Evolutionary conservation across 2,329 filamentous ascomycete species (phyloP).

Genomic region (Fusarium fujikuroi): DNA sequence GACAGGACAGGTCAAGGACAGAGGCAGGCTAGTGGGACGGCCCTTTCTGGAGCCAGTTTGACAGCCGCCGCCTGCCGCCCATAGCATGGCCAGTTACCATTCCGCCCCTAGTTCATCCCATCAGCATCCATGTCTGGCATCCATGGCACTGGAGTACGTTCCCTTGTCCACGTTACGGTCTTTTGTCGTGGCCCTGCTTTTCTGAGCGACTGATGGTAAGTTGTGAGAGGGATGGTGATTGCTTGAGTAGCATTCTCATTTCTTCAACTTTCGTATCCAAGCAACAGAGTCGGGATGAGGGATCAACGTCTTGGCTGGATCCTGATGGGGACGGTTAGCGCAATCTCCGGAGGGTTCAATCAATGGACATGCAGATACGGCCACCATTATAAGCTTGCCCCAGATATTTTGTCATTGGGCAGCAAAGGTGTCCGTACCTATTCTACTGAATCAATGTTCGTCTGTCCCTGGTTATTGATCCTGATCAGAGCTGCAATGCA

Average conservation of each 20-base stretch:
- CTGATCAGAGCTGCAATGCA: slow-evolving; percentile 4
- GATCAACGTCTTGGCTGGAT: slow-evolving; percentile 11
- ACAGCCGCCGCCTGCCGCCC: slow-evolving; percentile 44
- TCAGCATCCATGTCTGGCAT: slow-evolving; percentile 32
- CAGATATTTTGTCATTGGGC: slow-evolving; percentile 47
- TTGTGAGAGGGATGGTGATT: slow-evolving; percentile 8
- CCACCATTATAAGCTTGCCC: slow-evolving; percentile 17
- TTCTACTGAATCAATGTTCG: slow-evolving; percentile 16
- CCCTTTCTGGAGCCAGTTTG: slow-evolving; percentile 45
- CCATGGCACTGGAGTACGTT: slow-evolving; percentile 20
- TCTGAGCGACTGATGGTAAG: slow-evolving; percentile 22
- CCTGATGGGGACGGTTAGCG: slow-evolving; percentile 19
- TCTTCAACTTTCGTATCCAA: slow-evolving; percentile 26
- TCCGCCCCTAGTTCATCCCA: slow-evolving; percentile 38
- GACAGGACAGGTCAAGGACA: slow-evolving; percentile 16
- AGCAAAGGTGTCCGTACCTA: slow-evolving; percentile 47
- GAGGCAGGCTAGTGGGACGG: slow-evolving; percentile 46
- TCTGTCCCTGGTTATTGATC: not conserved
- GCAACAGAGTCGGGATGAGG: slow-evolving; percentile 12
- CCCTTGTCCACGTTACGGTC: slow-evolving; percentile 21
- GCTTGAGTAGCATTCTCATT: slow-evolving; percentile 37
- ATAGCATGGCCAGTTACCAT: slow-evolving; percentile 39
- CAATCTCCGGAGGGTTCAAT: slow-evolving; percentile 30
- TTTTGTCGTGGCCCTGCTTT: slow-evolving; percentile 14
- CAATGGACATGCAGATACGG: slow-evolving; percentile 19